A percentile compares a stretch with the other conserved stretches of the same genome.
Conservation (phyloP, 768 basidiomycete genomes). For the Hypholoma sublateritium region DNA sequence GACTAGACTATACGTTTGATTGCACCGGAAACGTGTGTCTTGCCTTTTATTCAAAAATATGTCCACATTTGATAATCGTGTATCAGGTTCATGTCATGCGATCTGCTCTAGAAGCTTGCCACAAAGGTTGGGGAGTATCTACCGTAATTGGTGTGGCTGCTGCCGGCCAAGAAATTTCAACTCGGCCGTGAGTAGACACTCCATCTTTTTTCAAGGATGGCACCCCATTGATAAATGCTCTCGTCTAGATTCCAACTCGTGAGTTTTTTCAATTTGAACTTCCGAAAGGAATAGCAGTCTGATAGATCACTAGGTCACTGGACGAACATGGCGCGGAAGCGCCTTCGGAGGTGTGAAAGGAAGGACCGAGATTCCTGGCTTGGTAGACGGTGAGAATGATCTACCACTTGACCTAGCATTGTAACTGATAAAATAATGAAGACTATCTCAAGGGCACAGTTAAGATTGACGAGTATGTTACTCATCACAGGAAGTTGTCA, state of each 20-base stretch:
- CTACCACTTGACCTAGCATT: background rate
- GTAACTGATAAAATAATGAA: slow-evolving; percentile 23
- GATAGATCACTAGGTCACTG: slow-evolving; percentile 51
- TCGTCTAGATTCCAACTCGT: slow-evolving; percentile 53
- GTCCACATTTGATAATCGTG: background rate
- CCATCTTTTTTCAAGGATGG: background rate
- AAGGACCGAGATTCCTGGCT: slow-evolving; percentile 89
- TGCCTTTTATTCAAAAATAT: background rate
- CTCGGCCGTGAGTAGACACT: slow-evolving; percentile 64
- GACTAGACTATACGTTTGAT: slow-evolving; percentile 96
- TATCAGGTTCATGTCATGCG: slow-evolving; percentile 90
- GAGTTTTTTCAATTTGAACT: slow-evolving; percentile 6
- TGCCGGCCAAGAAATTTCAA: slow-evolving; percentile 92
- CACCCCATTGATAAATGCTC: background rate
- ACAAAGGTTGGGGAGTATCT: slow-evolving; percentile 98
- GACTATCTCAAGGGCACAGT: slow-evolving; percentile 82
- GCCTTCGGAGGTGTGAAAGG: slow-evolving; percentile 99
- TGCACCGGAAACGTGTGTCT: slow-evolving; percentile 79
- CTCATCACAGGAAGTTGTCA: slow-evolving; percentile 72
- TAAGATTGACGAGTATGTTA: slow-evolving; percentile 95
- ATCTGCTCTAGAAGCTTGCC: slow-evolving; percentile 94
- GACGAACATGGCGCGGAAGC: slow-evolving; percentile 90
- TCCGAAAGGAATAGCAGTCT: background rate
- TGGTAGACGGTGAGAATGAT: slow-evolving; percentile 72
- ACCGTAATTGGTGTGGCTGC: slow-evolving; percentile 97